Percentiles rank a stretch among this genome's conserved stretches.
Conservation (phyloP, 768 basidiomycete genomes). For the Galerina marginata region DNA sequence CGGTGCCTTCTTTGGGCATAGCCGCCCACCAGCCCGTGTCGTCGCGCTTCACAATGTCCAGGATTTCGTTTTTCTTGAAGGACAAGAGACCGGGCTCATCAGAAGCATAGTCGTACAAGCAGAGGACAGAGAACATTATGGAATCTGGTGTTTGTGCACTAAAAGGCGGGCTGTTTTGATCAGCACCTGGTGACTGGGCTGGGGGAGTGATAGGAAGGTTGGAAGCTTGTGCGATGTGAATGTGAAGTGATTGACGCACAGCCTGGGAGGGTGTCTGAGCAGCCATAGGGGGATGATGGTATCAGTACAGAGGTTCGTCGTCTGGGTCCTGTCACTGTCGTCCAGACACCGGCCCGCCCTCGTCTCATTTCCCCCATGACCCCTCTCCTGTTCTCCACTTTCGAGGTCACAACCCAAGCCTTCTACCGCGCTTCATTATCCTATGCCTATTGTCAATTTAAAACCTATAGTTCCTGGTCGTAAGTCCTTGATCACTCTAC, state of each 20-base stretch:
- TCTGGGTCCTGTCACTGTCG: too few species aligned
- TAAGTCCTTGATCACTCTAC: constrained; percentile 43
- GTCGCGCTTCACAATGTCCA: constrained; percentile 72
- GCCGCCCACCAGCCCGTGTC: constrained; percentile 86
- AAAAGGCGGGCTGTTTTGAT: constrained; percentile 30
- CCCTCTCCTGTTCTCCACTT: constrained; percentile 71
- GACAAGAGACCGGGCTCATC: constrained; percentile 64
- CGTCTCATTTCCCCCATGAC: constrained; percentile 26
- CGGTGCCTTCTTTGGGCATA: constrained; percentile 52
- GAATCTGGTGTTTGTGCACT: constrained; percentile 33
- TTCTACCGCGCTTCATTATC: constrained; percentile 75
- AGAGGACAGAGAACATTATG: constrained; percentile 59
- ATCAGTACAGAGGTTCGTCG: background rate
- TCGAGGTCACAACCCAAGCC: constrained; percentile 77
- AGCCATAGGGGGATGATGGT: constrained; percentile 15
- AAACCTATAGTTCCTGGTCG: constrained; percentile 95
- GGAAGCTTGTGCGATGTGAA: constrained; percentile 40
- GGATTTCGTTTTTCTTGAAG: constrained; percentile 69
- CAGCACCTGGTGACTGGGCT: constrained; percentile 37
- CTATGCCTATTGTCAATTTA: constrained; percentile 91
- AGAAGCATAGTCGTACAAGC: constrained; percentile 71
- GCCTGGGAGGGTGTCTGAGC: constrained; percentile 35
- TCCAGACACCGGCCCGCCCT: too few species aligned
- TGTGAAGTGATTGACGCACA: constrained; percentile 45
- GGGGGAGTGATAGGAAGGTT: constrained; percentile 35